A percentile compares a stretch with the other conserved stretches of the same genome.
Conservation (phyloP, 1,139 yeast genomes). For the Spathaspora sp. region DNA sequence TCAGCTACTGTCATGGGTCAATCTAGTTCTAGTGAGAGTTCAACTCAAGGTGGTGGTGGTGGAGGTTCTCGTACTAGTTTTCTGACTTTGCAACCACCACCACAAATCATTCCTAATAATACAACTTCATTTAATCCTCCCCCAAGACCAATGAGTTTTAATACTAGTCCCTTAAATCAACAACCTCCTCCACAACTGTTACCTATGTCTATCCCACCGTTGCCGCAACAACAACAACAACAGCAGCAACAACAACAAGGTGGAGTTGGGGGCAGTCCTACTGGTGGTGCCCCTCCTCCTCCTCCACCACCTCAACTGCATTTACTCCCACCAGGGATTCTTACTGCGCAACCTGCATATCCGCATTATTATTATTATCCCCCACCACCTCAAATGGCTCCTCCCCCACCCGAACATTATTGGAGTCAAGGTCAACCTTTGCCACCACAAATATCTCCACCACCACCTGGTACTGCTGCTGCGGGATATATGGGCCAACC, state of each 20-base stretch:
- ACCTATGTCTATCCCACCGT: constrained; percentile 5
- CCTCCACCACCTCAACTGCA: constrained; percentile 5
- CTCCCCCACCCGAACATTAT: constrained; percentile 3
- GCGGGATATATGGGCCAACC: not conserved
- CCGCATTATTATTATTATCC: constrained; percentile 8
- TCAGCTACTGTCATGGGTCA: constrained; percentile 4
- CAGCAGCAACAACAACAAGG: constrained; percentile 1
- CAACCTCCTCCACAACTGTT: constrained; percentile 7
- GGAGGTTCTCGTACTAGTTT: not conserved
- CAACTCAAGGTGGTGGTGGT: not conserved
- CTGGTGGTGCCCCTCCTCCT: constrained; percentile 3
- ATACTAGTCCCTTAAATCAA: constrained; percentile 3
- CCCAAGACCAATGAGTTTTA: not conserved
- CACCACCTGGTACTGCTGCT: not conserved
- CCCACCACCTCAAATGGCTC: constrained; percentile 3
- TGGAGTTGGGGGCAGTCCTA: not conserved
- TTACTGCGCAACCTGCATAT: constrained; percentile 4
- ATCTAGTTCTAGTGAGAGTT: constrained; percentile 2
- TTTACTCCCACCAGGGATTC: not conserved
- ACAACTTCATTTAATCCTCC: not conserved
- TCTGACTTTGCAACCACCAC: constrained; percentile 2
- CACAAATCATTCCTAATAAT: not conserved
- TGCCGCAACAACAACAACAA: constrained; percentile 2
- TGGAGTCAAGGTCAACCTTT: not conserved
- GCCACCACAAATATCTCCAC: constrained; percentile 1